Percentiles rank a stretch among this genome's conserved stretches.
Conservation (phyloP, 495 filamentous ascomycete species). For the Lindgomyces ingoldianus region DNA sequence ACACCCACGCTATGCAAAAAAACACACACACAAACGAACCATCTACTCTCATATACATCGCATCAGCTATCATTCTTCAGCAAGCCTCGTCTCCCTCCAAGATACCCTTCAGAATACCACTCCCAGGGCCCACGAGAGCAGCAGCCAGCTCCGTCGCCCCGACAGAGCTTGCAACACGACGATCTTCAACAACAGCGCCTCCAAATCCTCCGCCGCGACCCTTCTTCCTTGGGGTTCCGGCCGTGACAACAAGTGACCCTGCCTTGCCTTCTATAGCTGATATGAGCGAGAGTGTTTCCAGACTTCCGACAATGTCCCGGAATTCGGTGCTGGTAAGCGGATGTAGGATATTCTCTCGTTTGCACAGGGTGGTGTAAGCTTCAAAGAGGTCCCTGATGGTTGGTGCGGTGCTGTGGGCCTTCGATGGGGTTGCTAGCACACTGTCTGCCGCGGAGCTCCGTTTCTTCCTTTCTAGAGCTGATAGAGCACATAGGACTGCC, state of each 20-base stretch:
- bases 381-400: slow-evolving; percentile 78
- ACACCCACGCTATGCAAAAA: slow-evolving; percentile 15
- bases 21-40: background rate
- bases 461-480: slow-evolving; percentile 73
- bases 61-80: background rate
- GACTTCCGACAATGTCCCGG: slow-evolving; percentile 82
- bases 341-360: slow-evolving; percentile 77
- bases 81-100: slow-evolving; percentile 38
- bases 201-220: slow-evolving; percentile 42
- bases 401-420: slow-evolving; percentile 55
- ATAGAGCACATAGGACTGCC: slow-evolving; percentile 83
- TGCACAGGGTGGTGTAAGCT: slow-evolving; percentile 77
- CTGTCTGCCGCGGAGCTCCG: slow-evolving; percentile 24
- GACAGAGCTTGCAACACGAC: slow-evolving; percentile 42
- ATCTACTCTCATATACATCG: background rate
- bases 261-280: slow-evolving; percentile 65
- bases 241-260: slow-evolving; percentile 39
- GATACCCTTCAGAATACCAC: slow-evolving; percentile 43
- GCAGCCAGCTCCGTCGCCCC: slow-evolving; percentile 39
- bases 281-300: slow-evolving; percentile 82
- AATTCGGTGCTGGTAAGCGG: slow-evolving; percentile 88
- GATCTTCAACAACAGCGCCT: slow-evolving; percentile 40
- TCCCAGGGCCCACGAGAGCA: slow-evolving; percentile 41
- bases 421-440: slow-evolving; percentile 59
- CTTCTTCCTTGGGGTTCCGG: slow-evolving; percentile 43